Percentiles rank a stretch among this genome's conserved stretches.
These are phyloP conservation scores for Sarocladium brachiariae DNA, from an alignment of 2,329 filamentous ascomycete genomes.

Conservation along the genomic window DNA sequence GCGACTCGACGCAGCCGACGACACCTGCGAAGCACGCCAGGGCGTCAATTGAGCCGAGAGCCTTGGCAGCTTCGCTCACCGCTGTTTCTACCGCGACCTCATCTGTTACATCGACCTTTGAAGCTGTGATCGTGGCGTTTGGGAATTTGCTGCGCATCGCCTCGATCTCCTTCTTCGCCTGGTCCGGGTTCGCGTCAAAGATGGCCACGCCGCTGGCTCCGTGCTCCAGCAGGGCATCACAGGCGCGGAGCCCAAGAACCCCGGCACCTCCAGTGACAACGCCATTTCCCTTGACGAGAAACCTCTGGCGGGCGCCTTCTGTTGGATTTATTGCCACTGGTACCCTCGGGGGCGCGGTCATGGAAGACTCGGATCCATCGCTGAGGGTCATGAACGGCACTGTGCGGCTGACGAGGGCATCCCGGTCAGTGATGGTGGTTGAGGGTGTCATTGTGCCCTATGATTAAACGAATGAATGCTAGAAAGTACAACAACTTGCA, in stretches of 20 bases:
- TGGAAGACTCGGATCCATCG: too few relatives aligned
- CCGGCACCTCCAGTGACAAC: slow-evolving; percentile 45
- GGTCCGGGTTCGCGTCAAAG: slow-evolving; percentile 46
- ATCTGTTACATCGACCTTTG: slow-evolving; percentile 16
- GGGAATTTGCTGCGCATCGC: slow-evolving; percentile 17
- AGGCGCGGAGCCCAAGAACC: slow-evolving; percentile 34
- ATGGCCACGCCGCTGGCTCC: slow-evolving; percentile 52
- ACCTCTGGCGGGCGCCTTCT: too few relatives aligned
- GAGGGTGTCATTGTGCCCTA: too few relatives aligned
- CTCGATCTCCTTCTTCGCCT: slow-evolving; percentile 4
- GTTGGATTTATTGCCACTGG: too few relatives aligned
- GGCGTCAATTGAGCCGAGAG: slow-evolving; percentile 17
- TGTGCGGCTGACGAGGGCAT: too few relatives aligned
- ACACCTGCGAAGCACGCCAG: slow-evolving; percentile 48
- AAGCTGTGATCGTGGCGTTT: slow-evolving; percentile 10
- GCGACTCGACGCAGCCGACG: slow-evolving; percentile 53
- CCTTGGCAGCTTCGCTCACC: slow-evolving; percentile 9
- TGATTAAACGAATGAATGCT: too few relatives aligned
- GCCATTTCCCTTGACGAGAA: neutral
- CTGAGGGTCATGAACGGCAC: too few relatives aligned
- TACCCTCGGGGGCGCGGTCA: too few relatives aligned
- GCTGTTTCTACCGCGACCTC: slow-evolving; percentile 12
- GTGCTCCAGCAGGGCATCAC: slow-evolving; percentile 58
- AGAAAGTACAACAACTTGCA: too few relatives aligned
- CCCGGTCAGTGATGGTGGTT: too few relatives aligned